These are phyloP conservation scores for Russula griseocarnosa DNA, from an alignment of 768 basidiomycete species.

Conservation along the genomic window DNA sequence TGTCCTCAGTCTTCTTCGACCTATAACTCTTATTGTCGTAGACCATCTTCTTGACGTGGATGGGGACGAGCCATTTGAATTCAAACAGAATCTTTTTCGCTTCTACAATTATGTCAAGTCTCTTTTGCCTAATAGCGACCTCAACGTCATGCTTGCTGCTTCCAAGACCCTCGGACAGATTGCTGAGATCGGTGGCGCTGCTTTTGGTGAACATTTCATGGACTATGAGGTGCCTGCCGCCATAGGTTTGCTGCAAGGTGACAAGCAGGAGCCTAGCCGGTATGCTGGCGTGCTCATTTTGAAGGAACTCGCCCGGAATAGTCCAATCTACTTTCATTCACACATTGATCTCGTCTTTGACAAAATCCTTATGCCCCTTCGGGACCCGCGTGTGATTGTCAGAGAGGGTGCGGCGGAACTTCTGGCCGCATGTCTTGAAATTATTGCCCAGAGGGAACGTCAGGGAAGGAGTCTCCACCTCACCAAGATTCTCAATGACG, in stretches of 20 bases:
- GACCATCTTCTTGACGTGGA: constrained; percentile 76
- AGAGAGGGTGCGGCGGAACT: constrained; percentile 91
- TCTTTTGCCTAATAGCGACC: constrained; percentile 84
- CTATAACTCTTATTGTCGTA: constrained; percentile 32
- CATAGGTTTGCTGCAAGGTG: constrained; percentile 73
- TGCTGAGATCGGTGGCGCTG: constrained; percentile 74
- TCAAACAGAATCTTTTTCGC: constrained; percentile 74
- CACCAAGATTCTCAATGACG: constrained; percentile 81
- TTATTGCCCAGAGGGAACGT: constrained; percentile 71
- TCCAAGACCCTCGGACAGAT: constrained; percentile 91
- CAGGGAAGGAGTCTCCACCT: constrained; percentile 63
- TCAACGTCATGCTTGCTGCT: constrained; percentile 90
- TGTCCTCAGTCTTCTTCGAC: neutral
- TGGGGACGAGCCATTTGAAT: constrained; percentile 76
- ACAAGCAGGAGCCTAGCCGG: constrained; percentile 71
- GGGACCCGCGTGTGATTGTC: constrained; percentile 86
- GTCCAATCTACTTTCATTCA: constrained; percentile 80
- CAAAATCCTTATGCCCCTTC: constrained; percentile 84
- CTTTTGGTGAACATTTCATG: constrained; percentile 87
- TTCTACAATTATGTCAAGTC: constrained; percentile 93
- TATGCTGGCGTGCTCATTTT: constrained; percentile 93
- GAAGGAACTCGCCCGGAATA: constrained; percentile 89
- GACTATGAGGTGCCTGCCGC: constrained; percentile 84
- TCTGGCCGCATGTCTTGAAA: constrained; percentile 88
- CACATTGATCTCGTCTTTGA: constrained; percentile 87